Conservation (phyloP, 2,329 filamentous ascomycete genomes). For the Cercospora sojina region DNA sequence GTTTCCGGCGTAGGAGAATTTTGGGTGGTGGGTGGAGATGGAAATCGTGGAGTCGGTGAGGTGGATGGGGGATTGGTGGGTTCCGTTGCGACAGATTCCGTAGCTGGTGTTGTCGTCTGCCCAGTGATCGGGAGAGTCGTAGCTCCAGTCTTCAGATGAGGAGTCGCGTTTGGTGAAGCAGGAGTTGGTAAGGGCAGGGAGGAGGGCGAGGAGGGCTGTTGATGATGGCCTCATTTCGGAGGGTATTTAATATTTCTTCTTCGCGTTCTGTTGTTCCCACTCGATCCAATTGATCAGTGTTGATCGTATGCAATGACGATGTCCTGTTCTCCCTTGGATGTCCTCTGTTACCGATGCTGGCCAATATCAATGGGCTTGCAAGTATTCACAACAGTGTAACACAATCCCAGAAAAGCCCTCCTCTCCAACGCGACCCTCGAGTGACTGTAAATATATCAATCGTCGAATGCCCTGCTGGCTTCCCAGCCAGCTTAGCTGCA, state of each 20-base stretch:
- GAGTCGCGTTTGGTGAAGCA: constrained; percentile 15
- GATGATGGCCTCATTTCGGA: not conserved
- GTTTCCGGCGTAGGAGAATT: constrained; percentile 37
- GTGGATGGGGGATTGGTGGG: constrained; percentile 20
- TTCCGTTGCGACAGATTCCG: constrained; percentile 16
- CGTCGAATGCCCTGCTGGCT: not conserved
- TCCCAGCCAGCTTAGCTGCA: not conserved
- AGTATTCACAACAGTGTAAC: not conserved
- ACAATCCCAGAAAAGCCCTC: not conserved
- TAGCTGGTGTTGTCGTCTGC: constrained; percentile 4
- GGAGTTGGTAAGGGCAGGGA: not conserved
- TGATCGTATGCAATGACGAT: not conserved
- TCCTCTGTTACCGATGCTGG: not conserved
- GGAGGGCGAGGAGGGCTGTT: not conserved
- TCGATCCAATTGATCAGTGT: not conserved
- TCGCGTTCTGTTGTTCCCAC: not conserved
- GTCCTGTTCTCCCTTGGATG: not conserved
- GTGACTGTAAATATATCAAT: not conserved
- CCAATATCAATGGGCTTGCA: not conserved
- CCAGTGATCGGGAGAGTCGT: not conserved
- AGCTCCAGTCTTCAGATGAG: constrained; percentile 2
- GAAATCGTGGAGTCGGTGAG: not conserved
- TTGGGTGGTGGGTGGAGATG: constrained; percentile 5
- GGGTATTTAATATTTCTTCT: not conserved
- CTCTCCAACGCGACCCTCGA: not conserved